A percentile compares a stretch with the other conserved stretches of the same genome.
Conservation (phyloP, 306 rosid genomes). For the Gynostemma pentaphyllum region DNA sequence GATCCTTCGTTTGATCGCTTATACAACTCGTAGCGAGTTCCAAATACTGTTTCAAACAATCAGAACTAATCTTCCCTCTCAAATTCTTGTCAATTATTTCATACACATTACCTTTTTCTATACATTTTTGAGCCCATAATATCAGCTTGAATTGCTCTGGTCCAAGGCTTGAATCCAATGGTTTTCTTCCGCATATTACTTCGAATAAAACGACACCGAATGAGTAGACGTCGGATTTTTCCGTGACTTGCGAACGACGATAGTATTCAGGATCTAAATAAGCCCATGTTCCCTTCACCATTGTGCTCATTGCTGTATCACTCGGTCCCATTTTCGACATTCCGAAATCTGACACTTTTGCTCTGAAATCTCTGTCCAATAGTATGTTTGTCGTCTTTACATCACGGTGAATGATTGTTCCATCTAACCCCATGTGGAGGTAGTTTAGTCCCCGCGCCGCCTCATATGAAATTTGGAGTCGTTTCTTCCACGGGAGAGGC, state of each 20-base stretch:
- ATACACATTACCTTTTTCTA: neutral
- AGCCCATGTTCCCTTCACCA: conserved; percentile 16
- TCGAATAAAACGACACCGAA: conserved; percentile 18
- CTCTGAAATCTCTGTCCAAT: conserved; percentile 27
- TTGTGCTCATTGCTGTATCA: conserved; percentile 9
- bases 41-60: conserved; percentile 4
- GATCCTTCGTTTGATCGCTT: neutral
- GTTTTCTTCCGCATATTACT: conserved; percentile 10
- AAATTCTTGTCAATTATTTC: neutral
- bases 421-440: conserved; percentile 29
- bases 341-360: conserved; percentile 49
- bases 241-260: neutral
- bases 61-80: neutral
- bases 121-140: conserved; percentile 1
- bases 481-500: conserved; percentile 29
- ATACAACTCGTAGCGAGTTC: neutral
- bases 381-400: conserved; percentile 44
- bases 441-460: conserved; percentile 51
- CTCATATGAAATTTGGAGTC: conserved; percentile 31
- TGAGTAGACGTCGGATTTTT: conserved; percentile 15
- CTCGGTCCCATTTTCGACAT: conserved; percentile 22
- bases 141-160: neutral
- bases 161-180: neutral
- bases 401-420: conserved; percentile 38
- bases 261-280: conserved; percentile 24